These are phyloP conservation scores for Fusarium sp. DNA, from an alignment of 2,329 filamentous ascomycete genomes.

Conservation along the genomic window DNA sequence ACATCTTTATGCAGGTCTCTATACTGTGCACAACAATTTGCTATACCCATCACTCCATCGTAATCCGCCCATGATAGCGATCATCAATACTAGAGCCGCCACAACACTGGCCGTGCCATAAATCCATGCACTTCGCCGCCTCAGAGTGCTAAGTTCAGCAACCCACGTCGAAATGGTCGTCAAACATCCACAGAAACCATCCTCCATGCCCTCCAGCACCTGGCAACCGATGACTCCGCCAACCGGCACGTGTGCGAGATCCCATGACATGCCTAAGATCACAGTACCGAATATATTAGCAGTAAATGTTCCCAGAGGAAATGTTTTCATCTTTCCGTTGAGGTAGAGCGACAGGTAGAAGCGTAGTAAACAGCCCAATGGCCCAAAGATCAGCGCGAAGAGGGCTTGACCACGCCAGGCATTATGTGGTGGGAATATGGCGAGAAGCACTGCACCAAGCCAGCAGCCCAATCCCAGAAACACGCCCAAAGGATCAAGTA, in stretches of 20 bases:
- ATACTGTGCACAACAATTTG: slow-evolving; percentile 28
- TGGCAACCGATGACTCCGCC: slow-evolving; percentile 71
- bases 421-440: slow-evolving; percentile 75
- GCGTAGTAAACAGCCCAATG: slow-evolving; percentile 77
- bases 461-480: slow-evolving; percentile 77
- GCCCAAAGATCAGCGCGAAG: slow-evolving; percentile 84
- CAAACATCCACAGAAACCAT: slow-evolving; percentile 73
- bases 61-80: slow-evolving; percentile 79
- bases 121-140: slow-evolving; percentile 67
- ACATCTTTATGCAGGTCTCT: neutral
- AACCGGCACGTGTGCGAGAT: slow-evolving; percentile 74
- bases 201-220: slow-evolving; percentile 71
- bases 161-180: slow-evolving; percentile 76
- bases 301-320: slow-evolving; percentile 86
- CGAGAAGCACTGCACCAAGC: slow-evolving; percentile 78
- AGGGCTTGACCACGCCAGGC: slow-evolving; percentile 79
- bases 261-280: slow-evolving; percentile 79
- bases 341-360: slow-evolving; percentile 77
- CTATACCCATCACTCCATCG: slow-evolving; percentile 72
- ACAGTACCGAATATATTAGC: slow-evolving; percentile 83
- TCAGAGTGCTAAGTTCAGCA: slow-evolving; percentile 64
- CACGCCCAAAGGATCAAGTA: slow-evolving; percentile 71
- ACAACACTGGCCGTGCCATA: slow-evolving; percentile 72
- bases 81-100: slow-evolving; percentile 65
- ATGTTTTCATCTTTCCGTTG: slow-evolving; percentile 72